Evolutionary conservation across 2,329 filamentous ascomycete species (phyloP), one percentile per base, ranked within the genome.

Genomic region (Hypoxylon rubiginosum): DNA sequence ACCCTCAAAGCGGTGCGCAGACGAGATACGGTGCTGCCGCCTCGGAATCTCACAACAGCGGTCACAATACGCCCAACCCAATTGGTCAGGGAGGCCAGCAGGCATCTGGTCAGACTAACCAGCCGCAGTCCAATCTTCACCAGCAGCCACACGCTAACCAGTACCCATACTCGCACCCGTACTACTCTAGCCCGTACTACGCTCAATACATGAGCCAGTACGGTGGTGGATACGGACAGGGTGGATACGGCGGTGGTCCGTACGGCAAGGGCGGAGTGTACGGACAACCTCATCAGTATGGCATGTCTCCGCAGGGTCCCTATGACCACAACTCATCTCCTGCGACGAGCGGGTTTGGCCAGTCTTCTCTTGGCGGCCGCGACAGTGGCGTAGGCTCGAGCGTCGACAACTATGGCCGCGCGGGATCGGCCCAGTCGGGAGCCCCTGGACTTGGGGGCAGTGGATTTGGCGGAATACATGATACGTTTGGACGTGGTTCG

Each of bases 51-150:
- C 92, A 94, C 75, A 93, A 91, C 82, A 97, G 93, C 77, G 95
- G 94, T 48, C 91, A 96, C 79, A 95, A 91, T 74, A 97, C 94
- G 2, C 94, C 95, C 36, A 96, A 97, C 82, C 94, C 94, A 28
- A 85, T 90, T 43, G 81, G 82, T 10, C 86, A 87, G 75, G 82
- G 81, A 50, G 86, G 87, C 73, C 81, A 81, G 67, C 82, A 81
- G 46, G 77, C 72, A 67, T 74, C 72, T 72, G 76, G 60, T 41
- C 76, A 72, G 66, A 65, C 59, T 69, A 75, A 62, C 58, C 79
- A 79, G 67, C 74, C 77, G 1, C 81, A 82, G 66, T 75, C 79
- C 2, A 79, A 79, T 58, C 71, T 76, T 50, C 79, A 81, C 64
- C 78, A 78, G 53, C 73, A 77, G 72, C 74, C 72, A 10, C 73